Percentiles rank a stretch among this genome's conserved stretches.
These are phyloP conservation scores for Setomelanomma holmii DNA, from an alignment of 2,329 filamentous ascomycete genomes.

Conservation along the genomic window DNA sequence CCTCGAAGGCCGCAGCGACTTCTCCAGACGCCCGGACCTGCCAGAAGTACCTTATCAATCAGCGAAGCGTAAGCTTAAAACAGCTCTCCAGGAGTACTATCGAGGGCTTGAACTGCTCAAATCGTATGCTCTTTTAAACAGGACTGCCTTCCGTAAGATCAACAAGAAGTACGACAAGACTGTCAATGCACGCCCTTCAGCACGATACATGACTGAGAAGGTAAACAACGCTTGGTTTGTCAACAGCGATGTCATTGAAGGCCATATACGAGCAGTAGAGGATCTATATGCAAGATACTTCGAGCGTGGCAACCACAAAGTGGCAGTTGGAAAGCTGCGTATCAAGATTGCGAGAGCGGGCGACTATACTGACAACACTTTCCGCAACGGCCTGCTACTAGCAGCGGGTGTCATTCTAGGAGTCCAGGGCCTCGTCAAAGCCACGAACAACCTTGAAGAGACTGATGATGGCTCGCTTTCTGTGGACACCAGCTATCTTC, in stretches of 20 bases:
- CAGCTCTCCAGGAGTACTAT: constrained; percentile 92
- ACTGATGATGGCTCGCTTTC: constrained; percentile 26
- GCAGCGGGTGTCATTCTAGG: constrained; percentile 53
- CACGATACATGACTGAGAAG: constrained; percentile 87
- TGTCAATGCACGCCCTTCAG: constrained; percentile 75
- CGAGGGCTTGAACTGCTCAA: constrained; percentile 90
- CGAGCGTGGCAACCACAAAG: constrained; percentile 89
- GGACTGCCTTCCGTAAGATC: constrained; percentile 93
- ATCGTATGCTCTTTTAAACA: constrained; percentile 86
- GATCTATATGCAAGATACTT: constrained; percentile 96
- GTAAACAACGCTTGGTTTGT: constrained; percentile 93
- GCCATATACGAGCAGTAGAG: constrained; percentile 80
- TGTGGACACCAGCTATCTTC: constrained; percentile 58
- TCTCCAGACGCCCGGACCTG: constrained; percentile 46
- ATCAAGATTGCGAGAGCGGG: constrained; percentile 68
- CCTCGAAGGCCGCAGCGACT: constrained; percentile 51
- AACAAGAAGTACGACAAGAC: constrained; percentile 99
- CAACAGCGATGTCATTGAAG: constrained; percentile 82
- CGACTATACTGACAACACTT: constrained; percentile 66
- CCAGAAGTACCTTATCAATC: constrained; percentile 78
- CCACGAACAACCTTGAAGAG: constrained; percentile 26
- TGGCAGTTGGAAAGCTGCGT: constrained; percentile 86
- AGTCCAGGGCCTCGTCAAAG: constrained; percentile 53
- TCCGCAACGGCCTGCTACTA: constrained; percentile 61
- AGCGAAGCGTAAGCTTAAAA: constrained; percentile 90